phyloP scores from a whole-genome alignment of 1,284 basidiomycete genomes.

The Irpex lacteus region DNA sequence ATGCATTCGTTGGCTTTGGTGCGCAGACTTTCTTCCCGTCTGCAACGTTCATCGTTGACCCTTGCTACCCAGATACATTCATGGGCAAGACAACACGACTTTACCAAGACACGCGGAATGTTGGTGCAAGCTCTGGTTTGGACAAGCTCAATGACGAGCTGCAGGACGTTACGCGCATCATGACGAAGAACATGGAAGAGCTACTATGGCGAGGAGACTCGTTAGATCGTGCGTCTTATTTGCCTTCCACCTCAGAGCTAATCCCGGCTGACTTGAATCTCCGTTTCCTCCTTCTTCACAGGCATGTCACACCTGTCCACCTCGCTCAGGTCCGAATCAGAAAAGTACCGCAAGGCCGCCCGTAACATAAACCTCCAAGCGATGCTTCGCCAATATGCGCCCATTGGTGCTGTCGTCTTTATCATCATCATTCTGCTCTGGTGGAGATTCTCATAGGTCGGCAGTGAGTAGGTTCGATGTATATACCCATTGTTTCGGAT shows the following conservation, averaged over 20 bases:
- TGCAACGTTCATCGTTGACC: not conserved
- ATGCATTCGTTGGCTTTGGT: conserved; percentile 97
- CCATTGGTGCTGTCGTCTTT: conserved; percentile 77
- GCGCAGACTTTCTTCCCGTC: conserved; percentile 27
- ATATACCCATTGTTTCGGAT: conserved; percentile 10
- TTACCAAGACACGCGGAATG: conserved; percentile 92
- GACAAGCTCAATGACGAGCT: conserved; percentile 94
- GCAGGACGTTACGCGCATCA: conserved; percentile 97
- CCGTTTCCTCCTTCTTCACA: conserved; percentile 29
- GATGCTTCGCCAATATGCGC: conserved; percentile 94
- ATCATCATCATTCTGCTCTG: conserved; percentile 86
- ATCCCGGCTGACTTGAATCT: not conserved
- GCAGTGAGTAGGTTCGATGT: conserved; percentile 3
- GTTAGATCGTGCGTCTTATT: conserved; percentile 71
- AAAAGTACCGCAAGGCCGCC: conserved; percentile 96
- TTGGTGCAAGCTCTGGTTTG: conserved; percentile 72
- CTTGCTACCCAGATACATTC: conserved; percentile 76
- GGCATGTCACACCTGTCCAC: conserved; percentile 98
- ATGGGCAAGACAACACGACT: conserved; percentile 97
- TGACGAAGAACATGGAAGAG: conserved; percentile 99
- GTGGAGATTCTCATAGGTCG: conserved; percentile 77
- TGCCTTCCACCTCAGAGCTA: not conserved
- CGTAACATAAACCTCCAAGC: conserved; percentile 94
- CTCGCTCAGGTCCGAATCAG: conserved; percentile 94
- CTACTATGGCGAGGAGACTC: conserved; percentile 97